Percentiles rank a stretch among this genome's conserved stretches.
Evolutionary conservation across 495 filamentous ascomycete genomes (phyloP).

Genomic region (Xylaria telfairii): DNA sequence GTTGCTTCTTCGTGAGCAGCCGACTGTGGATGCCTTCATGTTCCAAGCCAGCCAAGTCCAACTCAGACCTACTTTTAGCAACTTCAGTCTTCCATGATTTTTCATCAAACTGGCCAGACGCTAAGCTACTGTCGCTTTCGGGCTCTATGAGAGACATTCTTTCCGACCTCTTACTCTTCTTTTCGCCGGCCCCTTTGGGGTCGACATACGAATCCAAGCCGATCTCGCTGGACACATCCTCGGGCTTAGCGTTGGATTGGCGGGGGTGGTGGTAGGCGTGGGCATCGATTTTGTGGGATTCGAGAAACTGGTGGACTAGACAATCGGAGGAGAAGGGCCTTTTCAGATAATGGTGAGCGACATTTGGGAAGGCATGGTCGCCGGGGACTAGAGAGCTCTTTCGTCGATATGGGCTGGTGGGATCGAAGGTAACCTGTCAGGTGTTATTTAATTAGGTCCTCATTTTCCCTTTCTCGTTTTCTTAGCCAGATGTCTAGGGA

Average conservation of each 20-base stretch:
- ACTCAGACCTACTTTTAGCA: constrained; percentile 33
- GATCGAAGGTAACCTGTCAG: constrained; percentile 74
- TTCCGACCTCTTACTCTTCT: constrained; percentile 3
- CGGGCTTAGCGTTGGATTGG: neutral
- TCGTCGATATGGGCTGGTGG: constrained; percentile 73
- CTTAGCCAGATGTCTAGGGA: neutral
- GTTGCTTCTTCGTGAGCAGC: constrained; percentile 87
- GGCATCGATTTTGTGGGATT: constrained; percentile 47
- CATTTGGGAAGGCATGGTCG: constrained; percentile 52
- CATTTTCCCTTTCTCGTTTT: neutral
- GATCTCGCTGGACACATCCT: constrained; percentile 39
- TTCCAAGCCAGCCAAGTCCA: constrained; percentile 36
- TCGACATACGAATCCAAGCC: constrained; percentile 41
- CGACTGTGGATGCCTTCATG: constrained; percentile 49
- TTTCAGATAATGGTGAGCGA: constrained; percentile 50
- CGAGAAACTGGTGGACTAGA: constrained; percentile 83
- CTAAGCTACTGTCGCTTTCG: constrained; percentile 35
- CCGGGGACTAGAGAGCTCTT: constrained; percentile 82
- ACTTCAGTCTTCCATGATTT: constrained; percentile 49
- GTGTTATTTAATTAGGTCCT: constrained; percentile 3
- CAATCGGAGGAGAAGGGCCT: constrained; percentile 64
- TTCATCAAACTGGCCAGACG: constrained; percentile 52
- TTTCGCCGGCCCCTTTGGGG: constrained; percentile 36
- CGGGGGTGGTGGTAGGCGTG: constrained; percentile 21
- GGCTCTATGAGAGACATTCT: constrained; percentile 30